Evolutionary conservation across 2,329 filamentous ascomycete genomes (phyloP), one percentile per base, ranked within the genome.

Genomic region (Penicillium occitanis): DNA sequence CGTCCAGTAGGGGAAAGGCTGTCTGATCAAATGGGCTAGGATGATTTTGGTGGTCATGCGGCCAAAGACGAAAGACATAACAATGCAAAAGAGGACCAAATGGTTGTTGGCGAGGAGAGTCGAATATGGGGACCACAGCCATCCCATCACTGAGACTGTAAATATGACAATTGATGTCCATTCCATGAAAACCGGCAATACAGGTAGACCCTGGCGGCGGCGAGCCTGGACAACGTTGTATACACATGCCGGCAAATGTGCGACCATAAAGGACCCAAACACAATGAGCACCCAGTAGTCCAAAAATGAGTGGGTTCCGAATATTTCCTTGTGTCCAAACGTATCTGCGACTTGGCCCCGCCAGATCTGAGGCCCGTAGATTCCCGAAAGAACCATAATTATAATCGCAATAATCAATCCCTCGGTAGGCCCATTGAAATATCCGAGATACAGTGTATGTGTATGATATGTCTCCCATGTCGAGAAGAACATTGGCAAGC

Each of bases 401-500:
- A 82, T 79, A 75, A 92, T 93, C 30, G 93, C 95, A 69, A 99
- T 89, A 62, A 98, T 88, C 40, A 99, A 83, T 22, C 95, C 95
- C 82, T 99, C 95, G 73, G 95, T 99, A 1, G 95, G 95, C 0
- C 95, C 95, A 77, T 99, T 99, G 86, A 99, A 91, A 77, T 94
- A 92, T 64, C 95, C 95, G 13, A 99, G 88, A 78, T 97, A 99
- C 5, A 99, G 83, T 0, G 95, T 98, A 78, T 99, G 95, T 5
- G 95, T 97, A 80, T 99, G 95, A 78, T 97, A 99, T 0, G 95
- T 99, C 81, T 99, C 95, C 95, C 95, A 99, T 1, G 95, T 99
- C 2, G 94, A 97, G 81, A 99, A 97, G 84, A 97, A 99, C 95
- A 99, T 99, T 67, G 95, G 92, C 53, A 99, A 82, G 72, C 93